Evolutionary conservation across 208 protist species (phyloP).

Genomic region (Trichomonas vaginalis): DNA sequence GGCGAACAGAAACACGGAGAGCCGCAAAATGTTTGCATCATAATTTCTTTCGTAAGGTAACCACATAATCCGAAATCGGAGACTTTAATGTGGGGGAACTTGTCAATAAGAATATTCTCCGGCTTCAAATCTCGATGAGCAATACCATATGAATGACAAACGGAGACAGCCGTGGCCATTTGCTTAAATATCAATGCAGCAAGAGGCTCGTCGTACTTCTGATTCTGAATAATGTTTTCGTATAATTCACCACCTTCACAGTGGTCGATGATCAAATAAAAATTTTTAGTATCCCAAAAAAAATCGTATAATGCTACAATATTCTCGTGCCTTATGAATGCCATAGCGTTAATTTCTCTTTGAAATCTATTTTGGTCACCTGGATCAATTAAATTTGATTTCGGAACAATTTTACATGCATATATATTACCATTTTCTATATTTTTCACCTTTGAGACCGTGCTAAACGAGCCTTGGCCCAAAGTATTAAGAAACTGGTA

Average conservation of each 20-base stretch:
- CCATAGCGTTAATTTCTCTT: conserved; percentile 1
- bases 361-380: not conserved
- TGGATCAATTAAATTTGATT: not conserved
- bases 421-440: not conserved
- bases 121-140: not conserved
- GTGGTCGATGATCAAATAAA: conserved; percentile 6
- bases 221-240: not conserved
- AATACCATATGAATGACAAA: conserved; percentile 1
- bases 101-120: not conserved
- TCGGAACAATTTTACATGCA: not conserved
- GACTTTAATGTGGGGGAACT: not conserved
- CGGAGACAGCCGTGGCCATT: not conserved
- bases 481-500: not conserved
- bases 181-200: not conserved
- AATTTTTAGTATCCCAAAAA: conserved; percentile 3
- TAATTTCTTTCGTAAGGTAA: not conserved
- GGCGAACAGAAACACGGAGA: not conserved
- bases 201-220: not conserved
- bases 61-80: not conserved
- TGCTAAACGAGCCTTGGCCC: not conserved
- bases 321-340: not conserved
- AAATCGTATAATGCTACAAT: not conserved
- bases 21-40: not conserved
- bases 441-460: not conserved
- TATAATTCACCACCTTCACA: not conserved